Evolutionary conservation across 805 yeast species (phyloP).

Genomic region (Pichia deserticola): DNA sequence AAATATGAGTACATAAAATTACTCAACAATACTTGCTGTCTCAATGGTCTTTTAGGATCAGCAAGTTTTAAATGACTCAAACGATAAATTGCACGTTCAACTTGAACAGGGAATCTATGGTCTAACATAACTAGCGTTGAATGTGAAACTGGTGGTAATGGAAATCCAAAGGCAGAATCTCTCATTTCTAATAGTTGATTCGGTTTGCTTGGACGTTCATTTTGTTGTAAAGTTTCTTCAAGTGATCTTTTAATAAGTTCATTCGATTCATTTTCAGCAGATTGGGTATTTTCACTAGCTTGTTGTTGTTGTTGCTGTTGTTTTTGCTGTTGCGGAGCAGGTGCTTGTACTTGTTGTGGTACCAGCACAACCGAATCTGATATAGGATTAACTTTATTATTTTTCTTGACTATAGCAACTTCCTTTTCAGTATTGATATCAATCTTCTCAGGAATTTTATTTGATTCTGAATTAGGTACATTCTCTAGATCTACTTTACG

Average conservation of each 20-base stretch:
- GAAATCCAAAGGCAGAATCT: slow-evolving; percentile 84
- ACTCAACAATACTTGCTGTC: slow-evolving; percentile 87
- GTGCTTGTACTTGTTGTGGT: no score
- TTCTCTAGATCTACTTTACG: not conserved
- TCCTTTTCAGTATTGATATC: no score
- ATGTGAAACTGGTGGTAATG: slow-evolving; percentile 70
- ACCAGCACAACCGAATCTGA: no score
- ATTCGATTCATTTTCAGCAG: slow-evolving; percentile 2
- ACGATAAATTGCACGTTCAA: slow-evolving; percentile 91
- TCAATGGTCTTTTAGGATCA: slow-evolving; percentile 82
- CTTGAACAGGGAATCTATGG: slow-evolving; percentile 86
- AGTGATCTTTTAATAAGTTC: slow-evolving; percentile 8
- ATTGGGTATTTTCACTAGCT: not conserved
- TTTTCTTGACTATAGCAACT: no score
- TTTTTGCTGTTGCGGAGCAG: not conserved
- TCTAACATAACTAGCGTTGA: slow-evolving; percentile 77
- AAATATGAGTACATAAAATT: slow-evolving; percentile 97
- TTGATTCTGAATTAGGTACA: no score
- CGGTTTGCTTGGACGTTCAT: slow-evolving; percentile 32
- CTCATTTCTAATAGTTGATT: slow-evolving; percentile 54
- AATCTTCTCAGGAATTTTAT: no score
- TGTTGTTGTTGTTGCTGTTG: not conserved
- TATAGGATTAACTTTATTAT: no score
- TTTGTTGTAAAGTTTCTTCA: slow-evolving; percentile 22
- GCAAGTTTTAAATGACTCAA: slow-evolving; percentile 89